Evolutionary conservation across 306 rosid genomes (phyloP), one percentile per base, ranked within the genome.

Genomic region (Medicago lupulina): DNA sequence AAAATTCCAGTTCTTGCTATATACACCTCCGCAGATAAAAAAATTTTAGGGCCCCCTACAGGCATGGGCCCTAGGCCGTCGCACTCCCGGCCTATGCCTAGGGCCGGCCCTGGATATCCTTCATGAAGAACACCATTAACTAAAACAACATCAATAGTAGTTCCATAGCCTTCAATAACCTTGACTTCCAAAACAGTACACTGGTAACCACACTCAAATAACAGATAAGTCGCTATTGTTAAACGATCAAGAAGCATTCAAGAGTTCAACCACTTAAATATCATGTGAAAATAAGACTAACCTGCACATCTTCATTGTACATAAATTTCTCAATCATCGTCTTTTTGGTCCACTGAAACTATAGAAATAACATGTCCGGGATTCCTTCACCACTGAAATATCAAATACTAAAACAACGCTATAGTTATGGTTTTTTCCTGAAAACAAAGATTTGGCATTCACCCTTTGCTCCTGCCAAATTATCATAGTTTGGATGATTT

Each of bases 61-160:
- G n/a, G n/a, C n/a, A n/a, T n/a, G n/a, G n/a, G n/a, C n/a, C n/a
- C n/a, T n/a, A n/a, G n/a, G n/a, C n/a, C n/a, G n/a, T n/a, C n/a
- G n/a, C n/a, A n/a, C n/a, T n/a, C n/a, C n/a, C n/a, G n/a, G n/a
- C n/a, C n/a, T n/a, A n/a, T n/a, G n/a, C n/a, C n/a, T n/a, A n/a
- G n/a, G n/a, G n/a, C n/a, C n/a, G n/a, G n/a, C n/a, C n/a, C n/a
- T n/a, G n/a, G n/a, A n/a, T n/a, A n/a, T n/a, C n/a, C n/a, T n/a
- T 94, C 98, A 58, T 87, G 97, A 85, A 92, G 97, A 81, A 88
- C 92, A 23, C 97, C 97, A 67, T 94, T 94, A 65, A 92, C 96
- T 76, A 94, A 79, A 66, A 94, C 92, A 70, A 94, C 98, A 84
- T 94, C 97, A 75, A 94, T 94, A 54, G 97, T 94, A 55, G 98